Conservation (phyloP, 805 yeast genomes). For the Ogataea trehalophila region DNA sequence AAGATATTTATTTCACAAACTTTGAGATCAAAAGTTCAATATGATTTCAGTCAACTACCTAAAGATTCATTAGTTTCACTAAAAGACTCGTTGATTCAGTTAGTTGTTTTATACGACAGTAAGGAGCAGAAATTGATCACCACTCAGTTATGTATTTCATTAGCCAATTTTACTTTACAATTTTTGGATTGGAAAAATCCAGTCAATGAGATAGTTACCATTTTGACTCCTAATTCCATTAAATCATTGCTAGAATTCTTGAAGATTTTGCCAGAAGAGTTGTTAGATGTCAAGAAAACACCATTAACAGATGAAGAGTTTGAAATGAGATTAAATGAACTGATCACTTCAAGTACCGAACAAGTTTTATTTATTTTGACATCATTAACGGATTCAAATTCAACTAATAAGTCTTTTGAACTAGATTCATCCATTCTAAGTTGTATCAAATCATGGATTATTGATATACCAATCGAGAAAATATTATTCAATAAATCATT, state of each 20-base stretch:
- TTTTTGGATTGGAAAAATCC: slow-evolving; percentile 68
- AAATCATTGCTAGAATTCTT: slow-evolving; percentile 68
- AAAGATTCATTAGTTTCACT: slow-evolving; percentile 50
- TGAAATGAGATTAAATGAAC: slow-evolving; percentile 52
- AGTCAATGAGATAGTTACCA: slow-evolving; percentile 56
- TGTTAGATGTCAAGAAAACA: slow-evolving; percentile 68
- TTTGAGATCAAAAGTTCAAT: slow-evolving; percentile 74
- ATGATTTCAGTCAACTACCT: slow-evolving; percentile 78
- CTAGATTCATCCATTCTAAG: slow-evolving; percentile 49
- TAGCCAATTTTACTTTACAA: slow-evolving; percentile 81
- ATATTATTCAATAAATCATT: slow-evolving; percentile 62
- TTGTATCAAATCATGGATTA: slow-evolving; percentile 87
- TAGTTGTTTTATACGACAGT: slow-evolving; percentile 47
- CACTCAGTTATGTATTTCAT: slow-evolving; percentile 75
- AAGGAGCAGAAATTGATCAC: slow-evolving; percentile 51
- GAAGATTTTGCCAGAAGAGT: slow-evolving; percentile 87
- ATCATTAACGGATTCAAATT: slow-evolving; percentile 34
- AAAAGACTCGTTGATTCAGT: slow-evolving; percentile 59
- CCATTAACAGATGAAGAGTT: slow-evolving; percentile 82
- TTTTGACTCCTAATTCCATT: slow-evolving; percentile 39
- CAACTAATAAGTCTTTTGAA: slow-evolving; percentile 26
- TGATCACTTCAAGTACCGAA: slow-evolving; percentile 64
- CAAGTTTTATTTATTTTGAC: slow-evolving; percentile 62
- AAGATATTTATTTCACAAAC: slow-evolving; percentile 91
- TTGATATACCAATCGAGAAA: slow-evolving; percentile 72